Conservation (phyloP, 2,329 filamentous ascomycete species). For the Ascomycota sp. region DNA sequence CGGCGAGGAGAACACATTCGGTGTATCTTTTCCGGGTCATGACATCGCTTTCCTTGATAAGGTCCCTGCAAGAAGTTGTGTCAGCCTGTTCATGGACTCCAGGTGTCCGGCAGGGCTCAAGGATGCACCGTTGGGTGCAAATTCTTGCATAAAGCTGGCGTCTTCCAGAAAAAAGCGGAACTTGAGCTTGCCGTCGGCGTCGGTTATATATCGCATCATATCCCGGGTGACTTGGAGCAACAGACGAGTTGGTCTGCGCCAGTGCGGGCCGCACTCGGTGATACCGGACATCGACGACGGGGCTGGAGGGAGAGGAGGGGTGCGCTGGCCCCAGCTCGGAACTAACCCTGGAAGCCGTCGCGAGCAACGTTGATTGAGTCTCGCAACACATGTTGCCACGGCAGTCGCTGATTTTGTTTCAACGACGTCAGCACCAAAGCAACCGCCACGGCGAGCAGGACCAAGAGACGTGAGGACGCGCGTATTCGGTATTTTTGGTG, state of each 20-base stretch:
- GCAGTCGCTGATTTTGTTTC: too few species aligned
- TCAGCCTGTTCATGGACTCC: slow-evolving; percentile 1
- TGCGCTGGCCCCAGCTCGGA: background rate
- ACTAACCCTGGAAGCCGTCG: slow-evolving; percentile 40
- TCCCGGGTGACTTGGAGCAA: slow-evolving; percentile 42
- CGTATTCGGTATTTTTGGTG: slow-evolving; percentile 48
- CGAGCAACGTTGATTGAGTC: slow-evolving; percentile 58
- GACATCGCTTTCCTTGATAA: slow-evolving; percentile 51
- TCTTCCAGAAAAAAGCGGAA: slow-evolving; percentile 52
- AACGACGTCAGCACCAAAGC: background rate
- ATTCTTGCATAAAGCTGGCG: slow-evolving; percentile 67
- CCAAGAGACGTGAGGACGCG: background rate
- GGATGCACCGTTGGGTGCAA: slow-evolving; percentile 50
- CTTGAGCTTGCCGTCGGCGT: slow-evolving; percentile 12
- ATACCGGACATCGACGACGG: background rate
- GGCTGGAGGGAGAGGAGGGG: background rate
- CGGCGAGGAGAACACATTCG: slow-evolving; percentile 10
- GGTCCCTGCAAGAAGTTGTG: slow-evolving; percentile 22
- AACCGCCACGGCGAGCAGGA: background rate
- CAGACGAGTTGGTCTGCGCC: background rate
- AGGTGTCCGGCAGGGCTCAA: background rate
- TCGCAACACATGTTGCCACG: slow-evolving; percentile 51
- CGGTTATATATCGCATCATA: slow-evolving; percentile 50
- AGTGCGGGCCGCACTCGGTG: too few species aligned
- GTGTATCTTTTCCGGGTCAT: slow-evolving; percentile 72